A percentile compares a stretch with the other conserved stretches of the same genome.
These are phyloP conservation scores for Phalaenopsis hybrid DNA, from an alignment of 116 monocot species.

Conservation along the genomic window DNA sequence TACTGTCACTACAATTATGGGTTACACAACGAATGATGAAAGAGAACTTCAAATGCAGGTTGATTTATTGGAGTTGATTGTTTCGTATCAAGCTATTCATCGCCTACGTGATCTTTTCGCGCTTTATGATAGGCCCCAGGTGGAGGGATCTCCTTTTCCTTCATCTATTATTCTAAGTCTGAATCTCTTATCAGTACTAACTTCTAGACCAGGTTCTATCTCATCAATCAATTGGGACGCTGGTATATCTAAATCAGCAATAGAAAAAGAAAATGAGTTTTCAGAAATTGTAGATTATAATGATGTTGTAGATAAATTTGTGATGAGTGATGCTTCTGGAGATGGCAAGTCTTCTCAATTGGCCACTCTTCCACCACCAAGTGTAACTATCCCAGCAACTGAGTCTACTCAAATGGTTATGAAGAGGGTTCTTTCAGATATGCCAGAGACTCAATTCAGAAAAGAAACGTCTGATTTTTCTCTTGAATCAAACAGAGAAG, in stretches of 20 bases:
- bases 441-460: slow-evolving; percentile 4
- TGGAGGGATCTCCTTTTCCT: slow-evolving; percentile 95
- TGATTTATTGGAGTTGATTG: slow-evolving; percentile 74
- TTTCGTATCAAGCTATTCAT: slow-evolving; percentile 91
- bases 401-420: slow-evolving; percentile 6
- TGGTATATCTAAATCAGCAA: slow-evolving; percentile 24
- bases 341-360: slow-evolving; percentile 3
- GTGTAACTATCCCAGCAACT: neutral
- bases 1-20: slow-evolving; percentile 62
- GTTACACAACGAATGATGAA: slow-evolving; percentile 56
- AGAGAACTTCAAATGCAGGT: slow-evolving; percentile 78
- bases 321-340: slow-evolving; percentile 6
- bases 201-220: slow-evolving; percentile 48
- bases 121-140: slow-evolving; percentile 87
- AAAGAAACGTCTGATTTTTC: slow-evolving; percentile 19
- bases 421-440: slow-evolving; percentile 11
- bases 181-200: slow-evolving; percentile 72
- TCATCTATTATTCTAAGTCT: slow-evolving; percentile 81
- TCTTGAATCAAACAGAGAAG: slow-evolving; percentile 8
- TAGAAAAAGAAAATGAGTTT: slow-evolving; percentile 15
- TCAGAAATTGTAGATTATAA: slow-evolving; percentile 17
- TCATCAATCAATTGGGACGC: slow-evolving; percentile 81
- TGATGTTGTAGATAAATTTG: slow-evolving; percentile 8
- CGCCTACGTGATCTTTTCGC: slow-evolving; percentile 88
- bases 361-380: neutral